phyloP scores from a whole-genome alignment of 192 early-diverging fungal genomes.

The Globomyces pollinis-pini region DNA sequence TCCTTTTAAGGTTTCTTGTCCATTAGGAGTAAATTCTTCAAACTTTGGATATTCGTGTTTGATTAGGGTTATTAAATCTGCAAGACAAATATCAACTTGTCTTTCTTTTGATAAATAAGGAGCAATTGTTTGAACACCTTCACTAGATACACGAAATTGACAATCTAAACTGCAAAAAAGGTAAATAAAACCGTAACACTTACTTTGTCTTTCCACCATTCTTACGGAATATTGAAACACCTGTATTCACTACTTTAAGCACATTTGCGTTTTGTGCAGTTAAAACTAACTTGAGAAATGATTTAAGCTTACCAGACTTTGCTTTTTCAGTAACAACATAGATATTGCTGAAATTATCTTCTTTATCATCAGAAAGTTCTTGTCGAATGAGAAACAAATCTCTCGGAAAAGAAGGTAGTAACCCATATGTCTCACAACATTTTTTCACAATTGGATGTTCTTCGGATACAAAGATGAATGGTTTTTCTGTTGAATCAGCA shows the following conservation, averaged over 20 bases:
- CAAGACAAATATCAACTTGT: conserved; percentile 7
- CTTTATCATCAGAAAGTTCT: conserved; percentile 12
- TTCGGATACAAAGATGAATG: conserved; percentile 73
- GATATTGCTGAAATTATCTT: conserved; percentile 59
- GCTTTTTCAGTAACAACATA: conserved; percentile 84
- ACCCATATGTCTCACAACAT: conserved; percentile 62
- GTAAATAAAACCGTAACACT: neutral
- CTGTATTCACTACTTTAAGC: conserved; percentile 77
- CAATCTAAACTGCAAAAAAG: neutral
- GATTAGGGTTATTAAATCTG: conserved; percentile 27
- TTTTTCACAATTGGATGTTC: conserved; percentile 51
- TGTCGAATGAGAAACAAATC: conserved; percentile 87
- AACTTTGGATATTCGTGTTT: conserved; percentile 36
- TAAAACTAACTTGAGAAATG: too few relatives aligned
- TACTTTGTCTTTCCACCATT: conserved; percentile 11
- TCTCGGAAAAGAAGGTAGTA: conserved; percentile 64
- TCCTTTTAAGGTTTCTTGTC: conserved; percentile 7
- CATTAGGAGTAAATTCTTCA: conserved; percentile 15
- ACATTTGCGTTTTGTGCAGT: conserved; percentile 39
- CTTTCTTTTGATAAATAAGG: conserved; percentile 22
- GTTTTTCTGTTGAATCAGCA: conserved; percentile 59
- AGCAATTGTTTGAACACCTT: conserved; percentile 31
- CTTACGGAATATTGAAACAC: conserved; percentile 79
- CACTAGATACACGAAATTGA: conserved; percentile 27
- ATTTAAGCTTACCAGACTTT: too few relatives aligned